Percentiles rank a stretch among this genome's conserved stretches.
Evolutionary conservation across 495 filamentous ascomycete species (phyloP).

Genomic region (Corynascus novoguineensis): DNA sequence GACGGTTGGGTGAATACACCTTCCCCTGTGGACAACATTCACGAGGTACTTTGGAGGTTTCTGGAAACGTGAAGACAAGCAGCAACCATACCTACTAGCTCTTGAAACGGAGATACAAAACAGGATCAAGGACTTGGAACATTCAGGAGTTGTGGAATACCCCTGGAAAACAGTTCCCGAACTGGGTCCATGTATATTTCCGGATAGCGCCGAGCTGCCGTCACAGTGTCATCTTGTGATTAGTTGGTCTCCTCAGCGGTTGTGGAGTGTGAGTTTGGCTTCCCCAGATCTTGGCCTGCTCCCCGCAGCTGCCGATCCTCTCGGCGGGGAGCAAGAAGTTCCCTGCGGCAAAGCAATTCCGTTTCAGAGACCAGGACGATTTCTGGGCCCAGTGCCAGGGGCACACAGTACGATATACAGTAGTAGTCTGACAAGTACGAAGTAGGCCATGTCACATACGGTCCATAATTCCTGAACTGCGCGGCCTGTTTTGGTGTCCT

Average conservation of each 20-base stretch:
- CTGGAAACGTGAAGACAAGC: no score
- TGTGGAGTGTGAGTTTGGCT: neutral
- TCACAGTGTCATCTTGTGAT: neutral
- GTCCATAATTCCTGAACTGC: no score
- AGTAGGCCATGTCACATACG: no score
- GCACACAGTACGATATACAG: neutral
- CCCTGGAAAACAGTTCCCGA: neutral
- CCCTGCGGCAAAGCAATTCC: constrained; percentile 6
- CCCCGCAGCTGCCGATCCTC: constrained; percentile 1
- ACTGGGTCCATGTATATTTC: neutral
- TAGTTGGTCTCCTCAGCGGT: neutral
- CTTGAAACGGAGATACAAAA: neutral
- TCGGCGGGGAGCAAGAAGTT: neutral
- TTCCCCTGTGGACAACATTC: no score
- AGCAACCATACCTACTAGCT: no score
- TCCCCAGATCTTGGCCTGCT: constrained; percentile 1
- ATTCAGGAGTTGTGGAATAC: neutral
- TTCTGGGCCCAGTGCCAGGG: neutral
- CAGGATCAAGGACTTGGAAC: neutral
- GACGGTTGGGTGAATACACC: no score
- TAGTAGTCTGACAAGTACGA: no score
- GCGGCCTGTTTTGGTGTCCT: neutral
- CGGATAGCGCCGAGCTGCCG: neutral
- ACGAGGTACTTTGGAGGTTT: no score
- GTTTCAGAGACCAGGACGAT: neutral